Base-by-base conservation (phyloP, 192 early-diverging fungal species). In the Podila minutissima region DNA sequence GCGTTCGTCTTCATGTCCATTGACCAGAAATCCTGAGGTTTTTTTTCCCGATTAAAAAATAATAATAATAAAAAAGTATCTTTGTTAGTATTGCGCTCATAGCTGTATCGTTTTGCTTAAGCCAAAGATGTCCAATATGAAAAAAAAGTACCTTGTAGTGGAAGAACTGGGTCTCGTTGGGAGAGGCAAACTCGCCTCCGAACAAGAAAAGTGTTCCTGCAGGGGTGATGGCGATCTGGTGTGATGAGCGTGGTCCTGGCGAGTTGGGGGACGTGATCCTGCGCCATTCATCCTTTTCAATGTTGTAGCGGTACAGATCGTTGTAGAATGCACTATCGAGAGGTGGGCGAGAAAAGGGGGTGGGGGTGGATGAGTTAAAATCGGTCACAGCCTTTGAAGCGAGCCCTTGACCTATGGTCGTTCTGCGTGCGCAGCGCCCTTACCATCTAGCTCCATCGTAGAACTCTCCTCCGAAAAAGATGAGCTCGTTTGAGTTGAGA, bases 231-330 rank as follows among this genome's bases (percentile, higher is more conserved):
- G 86, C 88, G 24, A 89, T 72, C 78, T 94, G 93, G 59, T 94
- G 93, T 5, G 89, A 89, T 3, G 87, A 91, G 13, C 93, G 81
- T 13, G 93, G 93, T 20, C 88, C 89, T 17, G 93, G 93, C 8
- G 84, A 74, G 68, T 91, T 89, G 10, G 93, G 90, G 1, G 85
- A 87, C 1, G 86, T 88, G 59, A 89, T 88, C 73, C 86, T 88
- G 28, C 86, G 77, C 92, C 92, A 93, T 69, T 91, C 92, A 35
- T 91, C 86, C 82, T 94, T 94, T 49, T 92, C 91, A 32, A 88
- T 89, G 72, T 89, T 89, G 78, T 91, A 93, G 31, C 86, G 76
- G 70, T 89, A 93, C 49, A 92, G 81, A 63, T 94, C 93, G 69
- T 92, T 92, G 68, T 87, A 93, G 62, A 93, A 83, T 3, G 83